Evolutionary conservation across 1,284 basidiomycete genomes (phyloP).

Genomic region (Tylopilus orsonianus): DNA sequence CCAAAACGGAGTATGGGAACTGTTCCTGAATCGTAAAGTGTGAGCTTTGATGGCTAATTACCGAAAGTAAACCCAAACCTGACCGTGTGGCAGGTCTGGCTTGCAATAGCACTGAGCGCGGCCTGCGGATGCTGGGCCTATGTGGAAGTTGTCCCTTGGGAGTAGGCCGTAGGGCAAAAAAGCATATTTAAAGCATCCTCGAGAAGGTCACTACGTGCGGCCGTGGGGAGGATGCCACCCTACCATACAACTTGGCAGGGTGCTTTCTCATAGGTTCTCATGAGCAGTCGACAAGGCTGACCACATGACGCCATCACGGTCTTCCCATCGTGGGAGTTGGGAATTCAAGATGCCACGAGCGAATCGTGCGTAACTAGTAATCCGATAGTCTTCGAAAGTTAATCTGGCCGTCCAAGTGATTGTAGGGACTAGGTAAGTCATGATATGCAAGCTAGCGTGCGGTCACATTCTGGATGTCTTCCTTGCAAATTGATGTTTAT

Average conservation of each 20-base stretch:
- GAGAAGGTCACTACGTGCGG: not conserved
- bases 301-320: not conserved
- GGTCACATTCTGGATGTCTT: too few relatives aligned
- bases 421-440: too few relatives aligned
- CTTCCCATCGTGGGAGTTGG: not conserved
- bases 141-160: not conserved
- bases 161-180: not conserved
- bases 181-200: slow-evolving; percentile 6
- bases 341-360: not conserved
- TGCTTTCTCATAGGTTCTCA: slow-evolving; percentile 1
- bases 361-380: not conserved
- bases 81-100: not conserved
- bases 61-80: too few relatives aligned
- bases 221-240: not conserved
- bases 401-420: too few relatives aligned
- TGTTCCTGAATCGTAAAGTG: too few relatives aligned
- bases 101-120: not conserved
- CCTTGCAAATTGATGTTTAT: too few relatives aligned
- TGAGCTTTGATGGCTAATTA: too few relatives aligned
- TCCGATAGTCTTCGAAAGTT: not conserved
- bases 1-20: not conserved
- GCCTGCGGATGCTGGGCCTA: not conserved
- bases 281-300: not conserved
- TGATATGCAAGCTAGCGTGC: too few relatives aligned
- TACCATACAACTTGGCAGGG: not conserved